Conservation (phyloP, 169 alveolate genomes). For the Plasmodium ovale region DNA sequence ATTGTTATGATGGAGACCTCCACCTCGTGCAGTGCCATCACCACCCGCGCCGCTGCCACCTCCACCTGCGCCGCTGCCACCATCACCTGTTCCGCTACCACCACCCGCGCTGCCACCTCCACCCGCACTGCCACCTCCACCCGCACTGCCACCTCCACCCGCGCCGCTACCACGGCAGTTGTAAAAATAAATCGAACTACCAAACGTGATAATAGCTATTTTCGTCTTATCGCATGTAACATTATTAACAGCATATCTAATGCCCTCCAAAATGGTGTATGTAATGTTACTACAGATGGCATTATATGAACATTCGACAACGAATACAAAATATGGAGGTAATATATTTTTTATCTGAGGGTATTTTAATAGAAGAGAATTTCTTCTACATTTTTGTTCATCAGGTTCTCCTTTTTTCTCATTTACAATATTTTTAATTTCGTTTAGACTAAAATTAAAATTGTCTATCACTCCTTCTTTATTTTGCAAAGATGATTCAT, state of each 20-base stretch:
- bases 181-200: slow-evolving; percentile 32
- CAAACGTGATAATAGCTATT: slow-evolving; percentile 66
- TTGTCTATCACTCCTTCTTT: slow-evolving; percentile 16
- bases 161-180: slow-evolving; percentile 4
- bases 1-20: not conserved
- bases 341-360: slow-evolving; percentile 44
- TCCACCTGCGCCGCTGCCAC: not conserved
- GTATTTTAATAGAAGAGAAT: slow-evolving; percentile 24
- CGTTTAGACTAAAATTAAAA: slow-evolving; percentile 24
- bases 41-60: not conserved
- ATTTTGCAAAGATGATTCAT: not conserved
- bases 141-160: not conserved
- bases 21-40: not conserved
- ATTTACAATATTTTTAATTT: slow-evolving; percentile 27
- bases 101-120: not conserved
- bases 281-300: slow-evolving; percentile 65
- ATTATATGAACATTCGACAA: slow-evolving; percentile 61
- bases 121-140: too few species aligned
- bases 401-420: slow-evolving; percentile 59
- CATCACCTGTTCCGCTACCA: not conserved
- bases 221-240: slow-evolving; percentile 42
- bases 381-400: slow-evolving; percentile 27
- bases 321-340: slow-evolving; percentile 71
- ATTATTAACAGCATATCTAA: slow-evolving; percentile 61
- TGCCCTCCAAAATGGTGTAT: slow-evolving; percentile 54